Evolutionary conservation across 225 moss, liverwort and hornwort genomes (phyloP).

Genomic region (Sphagnum contortum): DNA sequence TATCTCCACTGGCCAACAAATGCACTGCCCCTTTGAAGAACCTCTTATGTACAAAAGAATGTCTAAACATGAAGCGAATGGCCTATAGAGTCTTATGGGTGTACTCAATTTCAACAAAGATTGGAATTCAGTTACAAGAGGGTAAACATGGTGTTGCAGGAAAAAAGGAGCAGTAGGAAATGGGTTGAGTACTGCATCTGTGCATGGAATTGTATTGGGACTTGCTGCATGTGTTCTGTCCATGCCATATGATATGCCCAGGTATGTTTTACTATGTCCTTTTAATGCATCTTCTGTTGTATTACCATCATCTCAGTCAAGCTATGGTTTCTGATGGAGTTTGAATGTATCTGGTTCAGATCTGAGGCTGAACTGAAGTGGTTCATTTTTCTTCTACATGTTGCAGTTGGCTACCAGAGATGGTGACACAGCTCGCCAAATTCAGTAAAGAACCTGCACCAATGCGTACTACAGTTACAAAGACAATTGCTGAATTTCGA

Average conservation of each 20-base stretch:
- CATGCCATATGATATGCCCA: constrained; percentile 97
- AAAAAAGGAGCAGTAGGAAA: constrained; percentile 33
- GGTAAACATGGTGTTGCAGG: constrained; percentile 23
- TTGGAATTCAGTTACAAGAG: too few species aligned
- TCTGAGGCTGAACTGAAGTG: neutral
- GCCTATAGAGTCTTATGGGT: too few species aligned
- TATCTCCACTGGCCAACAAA: constrained; percentile 3
- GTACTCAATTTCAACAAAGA: too few species aligned
- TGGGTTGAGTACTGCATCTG: constrained; percentile 42
- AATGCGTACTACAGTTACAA: constrained; percentile 76
- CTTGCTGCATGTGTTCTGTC: constrained; percentile 91
- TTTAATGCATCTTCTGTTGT: neutral
- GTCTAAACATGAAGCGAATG: too few species aligned
- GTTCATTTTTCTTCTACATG: neutral
- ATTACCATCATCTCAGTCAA: too few species aligned
- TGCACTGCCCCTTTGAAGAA: too few species aligned
- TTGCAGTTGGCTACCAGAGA: constrained; percentile 92
- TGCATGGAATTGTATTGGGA: constrained; percentile 78
- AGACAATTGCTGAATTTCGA: constrained; percentile 85
- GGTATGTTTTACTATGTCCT: constrained; percentile 22
- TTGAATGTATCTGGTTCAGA: neutral
- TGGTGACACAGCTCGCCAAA: constrained; percentile 69
- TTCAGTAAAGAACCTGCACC: constrained; percentile 76
- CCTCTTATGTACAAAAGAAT: too few species aligned
- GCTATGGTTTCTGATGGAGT: too few species aligned